Base-by-base conservation (phyloP, 2,329 filamentous ascomycete genomes). In the Grosmannia clavigera region DNA sequence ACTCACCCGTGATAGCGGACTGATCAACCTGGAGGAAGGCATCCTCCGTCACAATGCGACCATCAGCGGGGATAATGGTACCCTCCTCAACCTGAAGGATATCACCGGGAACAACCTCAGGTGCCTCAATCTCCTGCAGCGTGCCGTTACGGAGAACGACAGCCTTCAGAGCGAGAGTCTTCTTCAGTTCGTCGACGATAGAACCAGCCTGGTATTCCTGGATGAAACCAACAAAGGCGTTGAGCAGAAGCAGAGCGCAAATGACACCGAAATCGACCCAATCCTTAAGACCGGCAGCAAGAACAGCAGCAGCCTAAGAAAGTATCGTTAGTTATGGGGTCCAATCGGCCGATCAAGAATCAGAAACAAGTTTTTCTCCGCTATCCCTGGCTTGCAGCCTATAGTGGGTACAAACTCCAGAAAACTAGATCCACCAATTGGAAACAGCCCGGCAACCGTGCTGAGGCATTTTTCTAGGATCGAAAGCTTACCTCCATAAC, bases 181-280 rank as follows among this genome's bases (percentile, higher is more conserved):
- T 92, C 80, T 95, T 95, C 69, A 95, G 76, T 72, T 94, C 89
- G 56, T 92, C 89, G 75, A 95, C 90, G 65, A 95, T 94, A 60
- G 87, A 92, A 71, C 88, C 90, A 63, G 90, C 90, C 75, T 95
- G 89, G 75, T 81, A 95, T 76, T 95, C 90, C 73, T 95, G 90
- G 62, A 92, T 78, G 75, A 95, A 95, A 75, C 90, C 90, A 64
- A 95, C 90, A 65, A 75, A 77, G 51, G 90, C 90, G 76, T 95
- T 95, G 65, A 95, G 86, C 65, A 95, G 72, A 11, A 95, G 81
- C 57, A 95, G 80, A 69, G 64, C 65, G 73, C 87, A 90, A 67
- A 95, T 95, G 70, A 95, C 90, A 79, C 89, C 90, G 69, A 95
- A 92, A 77, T 95, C 90, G 65, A 95, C 87, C 90, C 90, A 95